Evolutionary conservation across 148 eudicot genomes (phyloP), one percentile per base, ranked within the genome.

Genomic region (Vaccinium corymbosum): DNA sequence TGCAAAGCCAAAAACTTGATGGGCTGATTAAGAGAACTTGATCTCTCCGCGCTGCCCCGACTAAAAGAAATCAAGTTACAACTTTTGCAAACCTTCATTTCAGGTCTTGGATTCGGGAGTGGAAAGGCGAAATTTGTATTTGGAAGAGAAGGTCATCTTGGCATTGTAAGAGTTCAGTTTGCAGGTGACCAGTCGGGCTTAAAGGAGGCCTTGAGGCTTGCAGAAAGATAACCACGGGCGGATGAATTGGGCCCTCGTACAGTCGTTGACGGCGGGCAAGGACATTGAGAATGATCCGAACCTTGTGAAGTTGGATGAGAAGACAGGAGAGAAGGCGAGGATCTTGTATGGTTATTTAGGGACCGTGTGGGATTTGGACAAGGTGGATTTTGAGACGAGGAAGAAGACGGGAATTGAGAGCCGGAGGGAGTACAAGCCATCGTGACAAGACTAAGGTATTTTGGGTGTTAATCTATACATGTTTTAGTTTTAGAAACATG

Each of bases 71-170:
- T 82, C 48, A 70, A 52, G 46, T 70, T 73, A 68, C 42, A 32
- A 20, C 46, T 55, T 78, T 62, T 81, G 14, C 53, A 75, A 81
- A 66, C 64, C 42, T 78, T 51, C 71, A 79, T 84, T 86, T 81
- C 90, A 96, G 98, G 90, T 87, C 87, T 97, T 66, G 99, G 99
- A 78, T 91, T 93, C 71, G 66, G 85, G 46, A 91, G 90, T 86
- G 98, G 95, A 86, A 97, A 97, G 89, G 86, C 98, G 13, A 95
- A 90, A 92, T 83, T 97, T 57, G 79, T 97, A 85, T 97, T 90
- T 82, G 85, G 89, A 64, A 92, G 89, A 89, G 97, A 93, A 3
- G 99, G 99, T 49, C 99, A 94, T 91, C 83, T 87, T 61, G 98
- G 98, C 78, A 81, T 93, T 78, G 90, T 90, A 53, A 82, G 90